These are phyloP conservation scores for Botrytis cinerea DNA, from an alignment of 2,329 filamentous ascomycete species.

Conservation along the genomic window DNA sequence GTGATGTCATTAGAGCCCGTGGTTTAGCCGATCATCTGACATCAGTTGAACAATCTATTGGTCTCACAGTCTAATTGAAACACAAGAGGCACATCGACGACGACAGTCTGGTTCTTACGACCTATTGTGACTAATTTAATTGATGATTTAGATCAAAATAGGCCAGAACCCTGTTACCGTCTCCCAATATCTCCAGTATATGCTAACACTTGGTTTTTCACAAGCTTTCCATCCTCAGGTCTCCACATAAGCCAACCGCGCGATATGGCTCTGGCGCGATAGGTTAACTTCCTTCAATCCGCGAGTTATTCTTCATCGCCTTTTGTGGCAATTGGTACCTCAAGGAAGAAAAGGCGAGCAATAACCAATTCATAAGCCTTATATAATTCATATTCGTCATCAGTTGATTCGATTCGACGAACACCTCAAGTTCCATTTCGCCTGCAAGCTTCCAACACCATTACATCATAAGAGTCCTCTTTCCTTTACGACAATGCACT, in stretches of 20 bases:
- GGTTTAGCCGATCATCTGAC: not conserved
- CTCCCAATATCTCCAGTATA: not conserved
- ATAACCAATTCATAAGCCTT: constrained; percentile 12
- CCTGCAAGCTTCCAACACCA: constrained; percentile 7
- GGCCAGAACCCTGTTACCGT: not conserved
- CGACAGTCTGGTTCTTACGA: not conserved
- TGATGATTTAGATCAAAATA: too few relatives aligned
- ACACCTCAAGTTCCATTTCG: constrained; percentile 13
- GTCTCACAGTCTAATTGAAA: not conserved
- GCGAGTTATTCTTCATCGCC: not conserved
- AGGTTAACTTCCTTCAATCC: not conserved
- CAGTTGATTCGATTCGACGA: not conserved
- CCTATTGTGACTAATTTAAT: not conserved
- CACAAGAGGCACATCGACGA: not conserved
- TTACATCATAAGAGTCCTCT: not conserved
- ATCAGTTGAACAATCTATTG: not conserved
- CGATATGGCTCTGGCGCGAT: constrained; percentile 1
- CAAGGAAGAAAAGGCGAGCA: not conserved
- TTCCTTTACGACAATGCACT: not conserved
- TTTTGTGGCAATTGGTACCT: not conserved
- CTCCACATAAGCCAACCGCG: constrained; percentile 15
- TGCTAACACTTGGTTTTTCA: not conserved
- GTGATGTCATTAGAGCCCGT: not conserved
- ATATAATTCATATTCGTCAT: not conserved
- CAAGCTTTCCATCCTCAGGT: not conserved